phyloP scores from a whole-genome alignment of 352 stramenopile species.

The Phytophthora podocarpi region DNA sequence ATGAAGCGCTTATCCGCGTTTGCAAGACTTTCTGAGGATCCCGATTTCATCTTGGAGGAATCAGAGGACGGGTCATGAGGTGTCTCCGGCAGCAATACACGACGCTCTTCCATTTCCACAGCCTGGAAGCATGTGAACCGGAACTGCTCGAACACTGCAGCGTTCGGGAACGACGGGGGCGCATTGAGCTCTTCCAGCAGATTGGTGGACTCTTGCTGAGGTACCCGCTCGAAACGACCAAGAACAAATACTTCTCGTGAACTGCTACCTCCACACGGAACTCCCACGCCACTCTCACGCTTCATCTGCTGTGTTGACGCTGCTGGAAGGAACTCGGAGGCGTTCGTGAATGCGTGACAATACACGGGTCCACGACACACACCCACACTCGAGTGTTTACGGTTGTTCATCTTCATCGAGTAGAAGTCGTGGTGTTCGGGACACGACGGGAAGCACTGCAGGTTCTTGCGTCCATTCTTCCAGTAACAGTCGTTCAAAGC shows the following conservation, averaged over 20 bases:
- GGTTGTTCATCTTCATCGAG: slow-evolving; percentile 91
- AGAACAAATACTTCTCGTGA: slow-evolving; percentile 73
- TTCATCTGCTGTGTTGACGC: slow-evolving; percentile 62
- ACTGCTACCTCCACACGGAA: slow-evolving; percentile 45
- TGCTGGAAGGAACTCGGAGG: slow-evolving; percentile 27
- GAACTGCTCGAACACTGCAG: slow-evolving; percentile 71
- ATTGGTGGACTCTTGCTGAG: slow-evolving; percentile 62
- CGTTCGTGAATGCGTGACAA: slow-evolving; percentile 65
- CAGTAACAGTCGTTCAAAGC: slow-evolving; percentile 81
- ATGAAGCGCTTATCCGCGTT: slow-evolving; percentile 28
- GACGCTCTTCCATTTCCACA: slow-evolving; percentile 80
- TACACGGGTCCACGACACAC: slow-evolving; percentile 84
- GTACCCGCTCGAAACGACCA: slow-evolving; percentile 80
- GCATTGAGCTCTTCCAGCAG: slow-evolving; percentile 46
- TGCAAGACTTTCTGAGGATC: not conserved
- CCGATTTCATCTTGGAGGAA: not conserved
- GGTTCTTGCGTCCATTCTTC: slow-evolving; percentile 91
- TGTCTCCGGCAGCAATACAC: slow-evolving; percentile 35
- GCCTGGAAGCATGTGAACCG: slow-evolving; percentile 83
- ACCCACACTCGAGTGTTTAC: slow-evolving; percentile 84
- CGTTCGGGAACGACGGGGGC: slow-evolving; percentile 50
- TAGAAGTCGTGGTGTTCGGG: slow-evolving; percentile 90
- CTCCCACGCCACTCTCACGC: slow-evolving; percentile 47
- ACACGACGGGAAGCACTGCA: slow-evolving; percentile 89
- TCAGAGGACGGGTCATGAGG: slow-evolving; percentile 3